Evolutionary conservation across 1,139 yeast genomes (phyloP).

Genomic region (Lipomyces yarrowii): DNA sequence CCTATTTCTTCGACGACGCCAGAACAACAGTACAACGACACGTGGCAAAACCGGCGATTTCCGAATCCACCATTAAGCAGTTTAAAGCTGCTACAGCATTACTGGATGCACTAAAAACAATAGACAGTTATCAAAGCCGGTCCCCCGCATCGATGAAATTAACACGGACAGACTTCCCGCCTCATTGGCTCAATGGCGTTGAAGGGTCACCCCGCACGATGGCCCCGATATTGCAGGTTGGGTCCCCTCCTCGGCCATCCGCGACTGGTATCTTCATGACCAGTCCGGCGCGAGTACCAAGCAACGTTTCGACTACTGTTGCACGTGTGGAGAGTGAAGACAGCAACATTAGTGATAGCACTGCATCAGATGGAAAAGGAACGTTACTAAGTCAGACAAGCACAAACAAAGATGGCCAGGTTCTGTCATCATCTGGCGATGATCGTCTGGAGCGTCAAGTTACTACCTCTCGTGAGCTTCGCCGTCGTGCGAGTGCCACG

Average conservation of each 20-base stretch:
- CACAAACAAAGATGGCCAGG: not conserved
- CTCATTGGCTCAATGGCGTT: slow-evolving; percentile 29
- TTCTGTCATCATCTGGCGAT: not conserved
- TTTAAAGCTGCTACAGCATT: slow-evolving; percentile 20
- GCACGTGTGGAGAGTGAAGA: slow-evolving; percentile 10
- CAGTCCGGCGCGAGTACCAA: slow-evolving; percentile 20
- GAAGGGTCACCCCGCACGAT: slow-evolving; percentile 30
- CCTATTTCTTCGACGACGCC: slow-evolving; percentile 30
- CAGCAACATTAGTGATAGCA: slow-evolving; percentile 6
- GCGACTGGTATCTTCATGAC: slow-evolving; percentile 21
- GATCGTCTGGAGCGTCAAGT: slow-evolving; percentile 1
- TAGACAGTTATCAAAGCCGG: slow-evolving; percentile 21
- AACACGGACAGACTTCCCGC: slow-evolving; percentile 22
- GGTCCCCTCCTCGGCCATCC: slow-evolving; percentile 18
- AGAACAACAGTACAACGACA: slow-evolving; percentile 22
- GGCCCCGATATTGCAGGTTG: slow-evolving; percentile 27
- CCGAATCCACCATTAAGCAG: slow-evolving; percentile 13
- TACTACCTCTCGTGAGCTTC: slow-evolving; percentile 19
- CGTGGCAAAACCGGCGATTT: slow-evolving; percentile 11
- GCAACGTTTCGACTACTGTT: slow-evolving; percentile 6
- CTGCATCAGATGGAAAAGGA: not conserved
- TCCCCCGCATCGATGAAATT: slow-evolving; percentile 10
- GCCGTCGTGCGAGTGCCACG: slow-evolving; percentile 23
- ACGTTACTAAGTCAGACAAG: not conserved
- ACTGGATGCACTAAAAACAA: slow-evolving; percentile 25